These are phyloP conservation scores for Coemansia reversa DNA, from an alignment of 192 early-diverging fungal genomes.

Conservation along the genomic window DNA sequence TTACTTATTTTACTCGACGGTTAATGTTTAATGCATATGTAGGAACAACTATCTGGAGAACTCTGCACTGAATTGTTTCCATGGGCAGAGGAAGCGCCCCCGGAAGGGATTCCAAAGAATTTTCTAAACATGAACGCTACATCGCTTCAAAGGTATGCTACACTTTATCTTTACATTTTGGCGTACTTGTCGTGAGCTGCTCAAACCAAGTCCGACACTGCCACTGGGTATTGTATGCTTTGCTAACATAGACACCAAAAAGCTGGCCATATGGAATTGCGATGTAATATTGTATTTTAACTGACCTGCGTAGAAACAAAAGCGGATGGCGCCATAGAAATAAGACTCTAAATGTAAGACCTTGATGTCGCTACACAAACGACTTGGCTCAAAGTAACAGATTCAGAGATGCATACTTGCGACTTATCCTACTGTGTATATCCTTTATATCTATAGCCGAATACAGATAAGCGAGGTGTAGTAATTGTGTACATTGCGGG, in stretches of 20 bases:
- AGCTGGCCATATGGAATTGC: background rate
- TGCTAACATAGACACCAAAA: background rate
- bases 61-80: conserved; percentile 37
- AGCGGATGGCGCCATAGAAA: conserved; percentile 11
- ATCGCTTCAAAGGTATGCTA: conserved; percentile 42
- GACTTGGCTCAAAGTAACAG: background rate
- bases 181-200: background rate
- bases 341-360: conserved; percentile 6
- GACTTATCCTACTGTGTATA: background rate
- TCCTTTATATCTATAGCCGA: background rate
- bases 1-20: background rate
- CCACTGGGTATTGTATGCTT: background rate
- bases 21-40: background rate
- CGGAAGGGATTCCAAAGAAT: conserved; percentile 28
- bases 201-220: background rate
- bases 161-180: background rate
- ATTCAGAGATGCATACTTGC: background rate
- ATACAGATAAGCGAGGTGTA: conserved; percentile 16
- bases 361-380: background rate
- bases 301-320: conserved; percentile 9
- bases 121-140: conserved; percentile 29
- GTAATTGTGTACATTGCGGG: conserved; percentile 54
- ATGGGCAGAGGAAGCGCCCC: conserved; percentile 31
- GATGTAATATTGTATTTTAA: background rate
- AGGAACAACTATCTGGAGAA: conserved; percentile 21